These are phyloP conservation scores for Exophiala sp. DNA, from an alignment of 2,329 filamentous ascomycete genomes.

Conservation along the genomic window DNA sequence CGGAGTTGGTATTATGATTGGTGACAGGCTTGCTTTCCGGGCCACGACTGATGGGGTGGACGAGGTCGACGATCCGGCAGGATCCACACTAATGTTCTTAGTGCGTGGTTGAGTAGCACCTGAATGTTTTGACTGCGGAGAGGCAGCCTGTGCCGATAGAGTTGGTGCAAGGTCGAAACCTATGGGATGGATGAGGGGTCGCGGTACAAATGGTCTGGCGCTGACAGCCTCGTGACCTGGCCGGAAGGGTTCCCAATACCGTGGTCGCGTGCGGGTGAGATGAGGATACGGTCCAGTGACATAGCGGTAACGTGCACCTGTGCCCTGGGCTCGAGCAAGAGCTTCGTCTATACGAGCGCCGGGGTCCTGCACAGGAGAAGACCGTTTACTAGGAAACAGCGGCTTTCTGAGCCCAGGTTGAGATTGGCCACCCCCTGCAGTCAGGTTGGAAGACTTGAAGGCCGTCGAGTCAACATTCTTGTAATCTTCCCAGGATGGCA, in stretches of 20 bases:
- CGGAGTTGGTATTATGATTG: background rate
- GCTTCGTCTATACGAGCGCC: background rate
- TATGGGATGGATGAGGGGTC: background rate
- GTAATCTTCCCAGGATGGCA: constrained; percentile 11
- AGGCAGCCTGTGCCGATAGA: background rate
- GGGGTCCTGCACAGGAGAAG: background rate
- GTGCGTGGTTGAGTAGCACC: background rate
- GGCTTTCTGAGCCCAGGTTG: background rate
- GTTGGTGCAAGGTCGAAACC: background rate
- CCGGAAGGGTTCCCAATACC: background rate
- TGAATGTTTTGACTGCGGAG: background rate
- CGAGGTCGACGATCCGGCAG: background rate
- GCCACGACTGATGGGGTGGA: background rate
- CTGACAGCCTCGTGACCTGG: background rate
- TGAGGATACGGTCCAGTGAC: background rate
- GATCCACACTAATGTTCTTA: background rate
- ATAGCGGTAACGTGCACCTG: background rate
- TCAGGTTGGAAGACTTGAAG: background rate
- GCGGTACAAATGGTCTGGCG: background rate
- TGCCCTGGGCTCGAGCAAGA: background rate
- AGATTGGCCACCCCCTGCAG: background rate
- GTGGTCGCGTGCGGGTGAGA: background rate
- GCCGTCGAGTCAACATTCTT: background rate
- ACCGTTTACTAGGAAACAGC: background rate
- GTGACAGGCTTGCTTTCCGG: background rate